Evolutionary conservation across 371 early-diverging fungal genomes (phyloP).

Genomic region (Mucor racemosus): DNA sequence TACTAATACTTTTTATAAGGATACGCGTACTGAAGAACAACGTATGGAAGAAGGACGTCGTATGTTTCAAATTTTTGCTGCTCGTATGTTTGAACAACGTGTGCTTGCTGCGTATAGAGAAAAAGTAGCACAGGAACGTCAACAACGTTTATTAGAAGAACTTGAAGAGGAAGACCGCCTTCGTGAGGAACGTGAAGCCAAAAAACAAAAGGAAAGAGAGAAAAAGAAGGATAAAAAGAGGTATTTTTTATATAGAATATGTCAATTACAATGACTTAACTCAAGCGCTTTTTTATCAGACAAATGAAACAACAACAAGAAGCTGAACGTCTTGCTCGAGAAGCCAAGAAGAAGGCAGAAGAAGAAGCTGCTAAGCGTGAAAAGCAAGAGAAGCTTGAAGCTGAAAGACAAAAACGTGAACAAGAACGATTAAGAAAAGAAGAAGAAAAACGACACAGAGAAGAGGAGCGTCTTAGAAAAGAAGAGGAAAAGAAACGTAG

Average conservation of each 20-base stretch:
- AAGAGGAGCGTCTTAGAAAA: conserved; percentile 35
- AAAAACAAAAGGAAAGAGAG: conserved; percentile 71
- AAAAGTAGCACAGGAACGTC: conserved; percentile 86
- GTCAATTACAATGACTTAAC: neutral
- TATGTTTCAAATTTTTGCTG: conserved; percentile 95
- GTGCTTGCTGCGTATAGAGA: conserved; percentile 91
- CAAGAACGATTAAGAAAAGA: conserved; percentile 40
- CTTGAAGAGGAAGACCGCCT: conserved; percentile 81
- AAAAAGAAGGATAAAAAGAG: conserved; percentile 66
- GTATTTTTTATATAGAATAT: conserved; percentile 29
- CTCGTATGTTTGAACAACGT: conserved; percentile 95
- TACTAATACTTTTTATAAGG: conserved; percentile 42
- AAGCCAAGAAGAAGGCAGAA: conserved; percentile 50
- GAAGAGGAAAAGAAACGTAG: conserved; percentile 35
- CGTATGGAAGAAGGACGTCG: conserved; percentile 92
- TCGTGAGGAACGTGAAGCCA: conserved; percentile 70
- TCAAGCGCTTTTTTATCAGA: conserved; percentile 15
- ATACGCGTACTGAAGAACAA: conserved; percentile 79
- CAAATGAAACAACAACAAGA: conserved; percentile 51
- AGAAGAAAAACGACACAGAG: conserved; percentile 42
- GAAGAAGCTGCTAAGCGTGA: conserved; percentile 43
- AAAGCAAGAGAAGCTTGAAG: conserved; percentile 40
- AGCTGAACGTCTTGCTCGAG: conserved; percentile 42
- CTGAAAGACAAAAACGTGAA: conserved; percentile 62
- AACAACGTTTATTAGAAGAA: conserved; percentile 78